Evolutionary conservation across 2,329 filamentous ascomycete species (phyloP).

Genomic region (Colletotrichum musae): DNA sequence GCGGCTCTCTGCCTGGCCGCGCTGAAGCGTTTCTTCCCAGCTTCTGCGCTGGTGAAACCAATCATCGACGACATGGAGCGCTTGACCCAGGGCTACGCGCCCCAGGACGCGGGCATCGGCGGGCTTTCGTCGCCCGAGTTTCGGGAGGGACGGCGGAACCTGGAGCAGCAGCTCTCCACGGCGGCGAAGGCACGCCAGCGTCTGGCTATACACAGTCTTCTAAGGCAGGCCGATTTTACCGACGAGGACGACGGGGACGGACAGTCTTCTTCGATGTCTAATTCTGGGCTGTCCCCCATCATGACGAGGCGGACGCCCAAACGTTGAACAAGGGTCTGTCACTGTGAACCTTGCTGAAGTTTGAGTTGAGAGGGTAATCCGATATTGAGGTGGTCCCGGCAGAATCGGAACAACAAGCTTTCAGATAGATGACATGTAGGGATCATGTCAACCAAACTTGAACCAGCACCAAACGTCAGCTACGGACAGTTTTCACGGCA

Average conservation of each 20-base stretch:
- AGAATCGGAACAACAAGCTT: no score
- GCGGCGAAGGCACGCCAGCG: slow-evolving; percentile 44
- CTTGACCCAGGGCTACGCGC: slow-evolving; percentile 5
- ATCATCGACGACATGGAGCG: slow-evolving; percentile 48
- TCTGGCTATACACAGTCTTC: slow-evolving; percentile 49
- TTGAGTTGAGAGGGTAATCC: neutral
- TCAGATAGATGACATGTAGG: no score
- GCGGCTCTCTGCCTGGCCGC: slow-evolving; percentile 47
- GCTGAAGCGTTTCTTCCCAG: slow-evolving; percentile 46
- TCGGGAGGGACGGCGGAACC: slow-evolving; percentile 12
- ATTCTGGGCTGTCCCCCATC: slow-evolving; percentile 9
- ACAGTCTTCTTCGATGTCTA: slow-evolving; percentile 22
- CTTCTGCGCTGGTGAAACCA: slow-evolving; percentile 44
- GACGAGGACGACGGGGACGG: slow-evolving; percentile 45
- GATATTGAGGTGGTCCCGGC: no score
- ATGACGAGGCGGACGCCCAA: slow-evolving; percentile 14
- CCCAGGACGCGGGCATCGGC: slow-evolving; percentile 32
- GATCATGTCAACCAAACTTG: no score
- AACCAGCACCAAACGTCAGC: no score
- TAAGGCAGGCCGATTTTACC: slow-evolving; percentile 46
- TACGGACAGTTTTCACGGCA: no score
- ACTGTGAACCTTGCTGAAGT: neutral
- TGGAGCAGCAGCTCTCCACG: slow-evolving; percentile 40
- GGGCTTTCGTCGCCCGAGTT: slow-evolving; percentile 40
- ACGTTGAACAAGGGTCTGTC: neutral